These are phyloP conservation scores for Candida pini DNA, from an alignment of 805 yeast genomes.

Conservation along the genomic window DNA sequence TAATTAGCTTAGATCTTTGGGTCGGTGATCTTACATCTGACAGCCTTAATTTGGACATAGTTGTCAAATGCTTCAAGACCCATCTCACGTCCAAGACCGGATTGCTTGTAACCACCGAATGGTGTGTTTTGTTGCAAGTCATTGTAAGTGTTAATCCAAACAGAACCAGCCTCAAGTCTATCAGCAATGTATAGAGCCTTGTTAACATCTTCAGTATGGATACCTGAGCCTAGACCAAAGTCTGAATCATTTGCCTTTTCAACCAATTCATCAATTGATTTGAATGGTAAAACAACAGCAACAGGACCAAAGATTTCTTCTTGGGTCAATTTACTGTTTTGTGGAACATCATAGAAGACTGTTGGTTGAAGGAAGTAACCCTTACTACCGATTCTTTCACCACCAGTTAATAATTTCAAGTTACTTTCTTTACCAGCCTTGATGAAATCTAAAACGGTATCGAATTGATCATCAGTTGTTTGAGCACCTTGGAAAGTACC, in stretches of 20 bases:
- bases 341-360: slow-evolving; percentile 74
- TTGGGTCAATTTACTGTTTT: slow-evolving; percentile 66
- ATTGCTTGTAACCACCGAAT: slow-evolving; percentile 65
- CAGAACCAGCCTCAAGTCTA: slow-evolving; percentile 70
- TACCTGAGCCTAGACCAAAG: slow-evolving; percentile 85
- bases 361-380: slow-evolving; percentile 80
- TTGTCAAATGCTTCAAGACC: slow-evolving; percentile 61
- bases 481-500: slow-evolving; percentile 71
- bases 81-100: slow-evolving; percentile 72
- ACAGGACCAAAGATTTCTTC: slow-evolving; percentile 95
- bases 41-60: slow-evolving; percentile 62
- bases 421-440: slow-evolving; percentile 62
- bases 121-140: slow-evolving; percentile 65
- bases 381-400: slow-evolving; percentile 64
- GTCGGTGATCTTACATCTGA: slow-evolving; percentile 38
- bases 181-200: slow-evolving; percentile 63
- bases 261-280: slow-evolving; percentile 68
- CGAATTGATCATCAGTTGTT: slow-evolving; percentile 61
- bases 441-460: slow-evolving; percentile 58
- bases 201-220: slow-evolving; percentile 67
- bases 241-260: slow-evolving; percentile 68
- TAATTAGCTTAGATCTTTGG: slow-evolving; percentile 11
- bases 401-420: slow-evolving; percentile 75
- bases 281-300: slow-evolving; percentile 68
- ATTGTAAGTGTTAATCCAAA: slow-evolving; percentile 74